Evolutionary conservation across 2,329 filamentous ascomycete genomes (phyloP), one percentile per base, ranked within the genome.

Genomic region (Ascochyta pisi): DNA sequence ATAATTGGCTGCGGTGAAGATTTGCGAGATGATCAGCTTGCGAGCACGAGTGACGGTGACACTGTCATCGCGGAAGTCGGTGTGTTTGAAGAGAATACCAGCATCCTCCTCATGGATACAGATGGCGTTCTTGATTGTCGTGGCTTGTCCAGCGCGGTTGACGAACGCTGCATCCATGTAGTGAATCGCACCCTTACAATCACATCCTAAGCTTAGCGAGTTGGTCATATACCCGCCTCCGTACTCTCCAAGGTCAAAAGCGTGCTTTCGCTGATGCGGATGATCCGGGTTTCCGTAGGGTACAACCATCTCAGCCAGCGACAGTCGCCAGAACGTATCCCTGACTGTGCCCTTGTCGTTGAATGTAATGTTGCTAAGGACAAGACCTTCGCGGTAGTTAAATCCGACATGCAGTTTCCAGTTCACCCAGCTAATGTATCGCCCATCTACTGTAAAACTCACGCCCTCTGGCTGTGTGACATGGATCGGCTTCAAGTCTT

Each of bases 1-100:
- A 78, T 97, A 97, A 80, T 97, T 97, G 24, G 93, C 93, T 0
- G 93, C 93, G 0, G 93, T 97, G 78, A 97, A 96, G 71, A 96
- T 89, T 66, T 96, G 92, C 62, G 92, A 92, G 63, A 97, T 83
- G 70, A 96, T 84, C 54, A 97, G 84, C 73, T 95, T 96, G 50
- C 92, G 86, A 1, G 88, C 92, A 24, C 93, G 88, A 0, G 92
- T 96, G 4, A 96, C 90, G 9, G 95, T 91, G 50, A 88, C 86
- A 0, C 90, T 94, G 39, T 95, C 89, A 70, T 97, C 93, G 34
- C 93, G 86, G 84, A 96, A 97, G 77, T 97, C 93, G 15, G 87
- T 92, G 78, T 96, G 91, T 79, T 97, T 97, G 85, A 96, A 96
- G 0, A 96, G 81, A 56, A 97, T 95, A 6, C 93, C 93, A 2